A percentile compares a stretch with the other conserved stretches of the same genome.
Evolutionary conservation across 2,329 filamentous ascomycete genomes (phyloP).

Genomic region (Stachybotrys elegans): DNA sequence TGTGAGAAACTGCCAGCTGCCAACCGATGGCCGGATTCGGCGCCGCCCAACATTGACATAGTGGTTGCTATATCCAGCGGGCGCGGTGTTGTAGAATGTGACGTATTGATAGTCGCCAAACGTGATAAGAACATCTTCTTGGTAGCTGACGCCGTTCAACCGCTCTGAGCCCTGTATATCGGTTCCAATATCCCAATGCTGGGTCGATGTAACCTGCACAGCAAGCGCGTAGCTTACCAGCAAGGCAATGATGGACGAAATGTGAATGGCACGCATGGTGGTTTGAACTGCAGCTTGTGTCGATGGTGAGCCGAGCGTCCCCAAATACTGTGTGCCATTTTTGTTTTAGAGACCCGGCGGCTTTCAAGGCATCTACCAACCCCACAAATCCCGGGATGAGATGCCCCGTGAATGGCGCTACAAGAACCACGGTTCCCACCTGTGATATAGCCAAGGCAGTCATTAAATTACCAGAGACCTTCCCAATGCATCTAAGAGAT

Average conservation of each 20-base stretch:
- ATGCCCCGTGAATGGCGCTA: too few species aligned
- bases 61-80: conserved; percentile 10
- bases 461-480: too few species aligned
- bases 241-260: background rate
- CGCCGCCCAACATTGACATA: conserved; percentile 13
- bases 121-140: conserved; percentile 13
- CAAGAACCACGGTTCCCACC: too few species aligned
- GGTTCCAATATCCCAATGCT: conserved; percentile 8
- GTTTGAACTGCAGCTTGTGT: too few species aligned
- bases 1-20: conserved; percentile 11
- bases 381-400: too few species aligned
- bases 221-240: background rate
- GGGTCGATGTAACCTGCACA: background rate
- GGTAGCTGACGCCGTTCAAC: conserved; percentile 15
- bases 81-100: conserved; percentile 13
- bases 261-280: background rate
- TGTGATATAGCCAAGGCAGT: too few species aligned
- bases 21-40: conserved; percentile 1
- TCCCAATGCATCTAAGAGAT: too few species aligned
- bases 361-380: too few species aligned
- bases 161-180: conserved; percentile 10
- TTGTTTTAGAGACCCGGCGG: too few species aligned
- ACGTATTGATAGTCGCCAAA: conserved; percentile 14
- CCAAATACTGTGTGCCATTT: too few species aligned
- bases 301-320: too few species aligned